These are phyloP conservation scores for Zychaea mexicana DNA, from an alignment of 371 early-diverging fungal species.

Conservation along the genomic window DNA sequence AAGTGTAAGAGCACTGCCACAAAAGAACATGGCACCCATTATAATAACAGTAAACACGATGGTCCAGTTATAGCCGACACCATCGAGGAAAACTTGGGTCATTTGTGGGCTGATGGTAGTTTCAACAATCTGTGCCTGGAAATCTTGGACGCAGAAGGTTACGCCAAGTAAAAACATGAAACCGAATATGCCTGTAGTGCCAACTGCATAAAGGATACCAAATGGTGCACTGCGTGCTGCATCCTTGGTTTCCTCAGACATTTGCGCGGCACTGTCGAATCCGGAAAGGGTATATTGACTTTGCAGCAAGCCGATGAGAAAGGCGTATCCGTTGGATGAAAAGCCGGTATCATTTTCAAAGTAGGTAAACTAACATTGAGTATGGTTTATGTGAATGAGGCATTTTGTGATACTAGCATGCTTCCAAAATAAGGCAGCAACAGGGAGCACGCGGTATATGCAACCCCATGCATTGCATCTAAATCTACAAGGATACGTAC, in stretches of 20 bases:
- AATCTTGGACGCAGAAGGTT: conserved; percentile 61
- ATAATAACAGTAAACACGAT: conserved; percentile 50
- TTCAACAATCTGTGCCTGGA: conserved; percentile 52
- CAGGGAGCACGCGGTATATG: no score
- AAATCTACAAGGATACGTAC: no score
- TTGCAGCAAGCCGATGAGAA: conserved; percentile 48
- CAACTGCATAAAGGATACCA: conserved; percentile 60
- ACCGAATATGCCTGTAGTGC: conserved; percentile 58
- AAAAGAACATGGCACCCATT: conserved; percentile 59
- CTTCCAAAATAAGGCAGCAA: no score
- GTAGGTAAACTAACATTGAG: conserved; percentile 44
- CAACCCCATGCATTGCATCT: no score
- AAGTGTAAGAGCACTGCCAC: conserved; percentile 48
- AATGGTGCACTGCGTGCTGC: conserved; percentile 66
- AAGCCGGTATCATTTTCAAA: conserved; percentile 53
- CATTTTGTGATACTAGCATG: no score
- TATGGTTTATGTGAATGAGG: neutral
- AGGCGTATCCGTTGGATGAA: conserved; percentile 40
- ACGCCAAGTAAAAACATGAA: conserved; percentile 57
- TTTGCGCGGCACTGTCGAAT: conserved; percentile 78
- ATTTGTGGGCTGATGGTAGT: conserved; percentile 39
- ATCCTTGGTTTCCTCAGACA: conserved; percentile 76
- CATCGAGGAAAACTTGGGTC: conserved; percentile 61
- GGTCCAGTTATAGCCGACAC: conserved; percentile 59
- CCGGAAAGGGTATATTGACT: conserved; percentile 63